These are phyloP conservation scores for Cinnamomum chago DNA, from an alignment of 164 flowering plant species.

Conservation along the genomic window DNA sequence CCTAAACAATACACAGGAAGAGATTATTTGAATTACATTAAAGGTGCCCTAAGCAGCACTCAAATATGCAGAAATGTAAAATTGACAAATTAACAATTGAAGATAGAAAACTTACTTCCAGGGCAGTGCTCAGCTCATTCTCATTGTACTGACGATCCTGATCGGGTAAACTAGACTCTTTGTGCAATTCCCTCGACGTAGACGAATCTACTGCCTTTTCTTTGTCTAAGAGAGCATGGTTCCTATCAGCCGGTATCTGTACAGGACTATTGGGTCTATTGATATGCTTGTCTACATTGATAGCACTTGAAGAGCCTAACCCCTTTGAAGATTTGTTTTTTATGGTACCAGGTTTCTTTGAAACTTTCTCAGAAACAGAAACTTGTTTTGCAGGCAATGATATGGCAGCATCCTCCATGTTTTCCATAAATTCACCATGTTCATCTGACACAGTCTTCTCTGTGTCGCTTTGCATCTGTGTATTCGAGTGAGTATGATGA, in stretches of 20 bases:
- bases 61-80: neutral
- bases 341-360: conserved; percentile 57
- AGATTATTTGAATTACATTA: neutral
- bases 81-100: neutral
- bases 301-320: conserved; percentile 29
- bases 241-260: conserved; percentile 22
- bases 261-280: conserved; percentile 21
- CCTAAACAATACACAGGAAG: conserved; percentile 33
- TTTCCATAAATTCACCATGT: conserved; percentile 36
- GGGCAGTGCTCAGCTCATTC: conserved; percentile 54
- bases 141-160: conserved; percentile 35
- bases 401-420: conserved; percentile 50
- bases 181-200: conserved; percentile 12
- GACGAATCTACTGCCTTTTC: conserved; percentile 12
- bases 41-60: neutral
- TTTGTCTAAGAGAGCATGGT: conserved; percentile 8
- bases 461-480: conserved; percentile 53
- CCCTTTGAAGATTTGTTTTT: conserved; percentile 67
- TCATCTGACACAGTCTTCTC: conserved; percentile 46
- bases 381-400: conserved; percentile 40
- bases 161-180: conserved; percentile 21
- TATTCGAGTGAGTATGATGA: conserved; percentile 38
- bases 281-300: neutral
- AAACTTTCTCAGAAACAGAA: conserved; percentile 21
- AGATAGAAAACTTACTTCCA: conserved; percentile 27